Evolutionary conservation across 2,329 filamentous ascomycete genomes (phyloP).

Genomic region (Anthostomella pinea): DNA sequence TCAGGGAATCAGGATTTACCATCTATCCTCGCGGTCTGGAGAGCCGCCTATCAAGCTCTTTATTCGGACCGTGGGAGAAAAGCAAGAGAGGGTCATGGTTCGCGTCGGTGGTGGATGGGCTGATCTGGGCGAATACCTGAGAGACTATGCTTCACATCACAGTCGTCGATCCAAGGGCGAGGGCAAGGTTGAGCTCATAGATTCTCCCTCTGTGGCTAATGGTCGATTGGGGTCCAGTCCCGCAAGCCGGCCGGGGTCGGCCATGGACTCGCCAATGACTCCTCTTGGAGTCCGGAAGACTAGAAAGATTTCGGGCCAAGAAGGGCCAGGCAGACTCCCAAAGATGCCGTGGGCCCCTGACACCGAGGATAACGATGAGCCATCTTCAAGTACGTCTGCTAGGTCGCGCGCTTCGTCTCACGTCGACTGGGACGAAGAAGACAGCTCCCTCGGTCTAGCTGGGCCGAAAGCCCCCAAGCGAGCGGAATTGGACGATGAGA

Average conservation of each 20-base stretch:
- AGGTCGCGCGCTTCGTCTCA: slow-evolving; percentile 52
- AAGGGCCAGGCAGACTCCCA: slow-evolving; percentile 33
- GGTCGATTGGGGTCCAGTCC: slow-evolving; percentile 40
- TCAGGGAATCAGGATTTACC: slow-evolving; percentile 85
- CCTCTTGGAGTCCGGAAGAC: slow-evolving; percentile 55
- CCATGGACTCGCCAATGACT: slow-evolving; percentile 38
- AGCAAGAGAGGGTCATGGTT: slow-evolving; percentile 93
- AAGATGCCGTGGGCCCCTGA: slow-evolving; percentile 42
- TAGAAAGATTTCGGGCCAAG: slow-evolving; percentile 44
- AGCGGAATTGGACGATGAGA: slow-evolving; percentile 68
- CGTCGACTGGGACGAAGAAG: slow-evolving; percentile 58
- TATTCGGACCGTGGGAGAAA: slow-evolving; percentile 86
- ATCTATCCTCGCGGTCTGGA: slow-evolving; percentile 79
- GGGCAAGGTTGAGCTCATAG: slow-evolving; percentile 58
- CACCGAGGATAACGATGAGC: slow-evolving; percentile 32
- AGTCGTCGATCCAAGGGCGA: slow-evolving; percentile 62
- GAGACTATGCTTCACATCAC: slow-evolving; percentile 91
- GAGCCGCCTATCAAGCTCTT: slow-evolving; percentile 92
- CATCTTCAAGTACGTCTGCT: slow-evolving; percentile 43
- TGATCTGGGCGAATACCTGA: slow-evolving; percentile 89
- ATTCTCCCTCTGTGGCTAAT: slow-evolving; percentile 38
- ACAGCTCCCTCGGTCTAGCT: slow-evolving; percentile 64
- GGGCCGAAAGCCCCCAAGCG: slow-evolving; percentile 64
- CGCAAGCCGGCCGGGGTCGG: slow-evolving; percentile 39
- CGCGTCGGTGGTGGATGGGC: slow-evolving; percentile 98